phyloP scores from a whole-genome alignment of 2,329 filamentous ascomycete species.

The Cladophialophora yegresii region DNA sequence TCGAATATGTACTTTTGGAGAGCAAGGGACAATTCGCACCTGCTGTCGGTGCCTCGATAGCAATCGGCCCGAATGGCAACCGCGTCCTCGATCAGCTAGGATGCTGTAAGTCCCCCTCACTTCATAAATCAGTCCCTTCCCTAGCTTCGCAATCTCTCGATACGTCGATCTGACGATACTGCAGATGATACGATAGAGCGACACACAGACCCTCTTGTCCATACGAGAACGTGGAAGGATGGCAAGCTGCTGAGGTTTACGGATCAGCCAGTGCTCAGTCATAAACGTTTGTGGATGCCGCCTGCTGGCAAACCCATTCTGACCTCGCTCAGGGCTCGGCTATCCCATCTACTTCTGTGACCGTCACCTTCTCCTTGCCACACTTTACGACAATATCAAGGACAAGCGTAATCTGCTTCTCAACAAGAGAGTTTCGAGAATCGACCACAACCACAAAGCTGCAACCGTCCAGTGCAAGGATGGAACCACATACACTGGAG shows the following conservation, averaged over 20 bases:
- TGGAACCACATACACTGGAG: conserved; percentile 40
- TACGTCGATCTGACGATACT: background rate
- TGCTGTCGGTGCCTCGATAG: conserved; percentile 34
- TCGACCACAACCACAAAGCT: conserved; percentile 24
- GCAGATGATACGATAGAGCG: background rate
- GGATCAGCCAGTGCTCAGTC: background rate
- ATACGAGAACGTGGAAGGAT: conserved; percentile 1
- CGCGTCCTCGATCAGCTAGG: conserved; percentile 4
- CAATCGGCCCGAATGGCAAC: conserved; percentile 29
- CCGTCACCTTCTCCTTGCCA: conserved; percentile 36
- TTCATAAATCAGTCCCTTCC: background rate
- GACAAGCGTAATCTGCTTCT: conserved; percentile 15
- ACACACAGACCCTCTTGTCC: background rate
- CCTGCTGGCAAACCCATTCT: background rate
- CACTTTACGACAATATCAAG: conserved; percentile 36
- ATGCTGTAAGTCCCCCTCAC: conserved; percentile 2
- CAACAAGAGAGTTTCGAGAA: conserved; percentile 11
- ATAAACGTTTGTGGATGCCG: background rate
- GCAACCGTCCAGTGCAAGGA: conserved; percentile 42
- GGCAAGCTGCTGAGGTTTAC: background rate
- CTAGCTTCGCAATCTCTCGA: background rate
- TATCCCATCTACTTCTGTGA: conserved; percentile 37
- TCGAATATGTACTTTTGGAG: conserved; percentile 37
- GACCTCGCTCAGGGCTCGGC: conserved; percentile 16
- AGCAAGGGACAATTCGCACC: conserved; percentile 32